Base-by-base conservation (phyloP, 208 protist genomes). In the Trypanosoma caninum region DNA sequence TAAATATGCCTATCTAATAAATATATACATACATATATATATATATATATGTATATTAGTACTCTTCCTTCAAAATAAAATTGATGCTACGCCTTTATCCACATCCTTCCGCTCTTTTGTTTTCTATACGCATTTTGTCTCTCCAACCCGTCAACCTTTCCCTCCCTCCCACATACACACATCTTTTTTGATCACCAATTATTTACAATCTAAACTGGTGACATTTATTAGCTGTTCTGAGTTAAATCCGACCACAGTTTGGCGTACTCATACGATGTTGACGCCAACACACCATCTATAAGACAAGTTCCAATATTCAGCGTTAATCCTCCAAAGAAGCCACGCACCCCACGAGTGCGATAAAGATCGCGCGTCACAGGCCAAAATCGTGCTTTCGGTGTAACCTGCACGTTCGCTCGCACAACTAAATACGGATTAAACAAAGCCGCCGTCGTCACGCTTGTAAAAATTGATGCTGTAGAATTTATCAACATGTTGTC, bases 351-450 rank as follows among this genome's bases (percentile, higher is more conserved):
- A n/a, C 76, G 63, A n/a, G 44, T 68, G n/a, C 60, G 68, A 59
- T 76, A 88, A 18, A 94, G 30, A 46, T 66, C 55, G 34, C 74
- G 58, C 16, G 70, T 72, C 2, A 66, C 71, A 13, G 64, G 64
- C 72, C 65, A 83, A 28, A 94, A 57, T 22, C 79, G 82, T 0
- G 84, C 82, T n/a, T 75, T 74, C 5, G 82, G 76, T 7, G 73
- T 82, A 9, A 90, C 76, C 60, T 94, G 87, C 34, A 94, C 27
- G 56, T 91, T 91, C 10, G 82, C 83, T 34, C 87, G 87, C 3
- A 94, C 56, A 40, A 94, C 87, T 3, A 94, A 65, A 52, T 86
- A 94, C 14, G 87, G 87, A 51, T 91, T 94, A 70, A 94, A 94
- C 25, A 94, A 46, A 7, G 87, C 66, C 1, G 87, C 83, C 11